A percentile compares a stretch with the other conserved stretches of the same genome.
Conservation (phyloP, 192 early-diverging fungal genomes). For the Allomyces javanicus region DNA sequence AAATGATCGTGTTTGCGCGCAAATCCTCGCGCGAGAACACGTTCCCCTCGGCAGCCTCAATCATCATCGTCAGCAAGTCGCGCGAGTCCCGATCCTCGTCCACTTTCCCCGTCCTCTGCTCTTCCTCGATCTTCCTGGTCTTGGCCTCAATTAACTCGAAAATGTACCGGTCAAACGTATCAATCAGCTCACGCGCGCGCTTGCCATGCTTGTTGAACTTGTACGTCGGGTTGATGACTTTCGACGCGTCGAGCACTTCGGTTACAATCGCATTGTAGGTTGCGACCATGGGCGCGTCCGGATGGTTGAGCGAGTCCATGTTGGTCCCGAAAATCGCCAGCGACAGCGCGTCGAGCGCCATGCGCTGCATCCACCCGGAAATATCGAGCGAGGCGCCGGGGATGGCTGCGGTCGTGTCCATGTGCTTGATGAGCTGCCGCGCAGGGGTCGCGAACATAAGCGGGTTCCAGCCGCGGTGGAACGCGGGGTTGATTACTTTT, state of each 20-base stretch:
- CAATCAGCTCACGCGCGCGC: no score
- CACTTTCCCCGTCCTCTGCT: neutral
- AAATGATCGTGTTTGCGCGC: slow-evolving; percentile 24
- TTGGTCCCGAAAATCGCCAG: neutral
- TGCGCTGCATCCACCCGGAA: neutral
- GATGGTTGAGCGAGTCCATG: neutral
- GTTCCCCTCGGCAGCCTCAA: slow-evolving; percentile 5
- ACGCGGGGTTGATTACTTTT: neutral
- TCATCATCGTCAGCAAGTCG: slow-evolving; percentile 9
- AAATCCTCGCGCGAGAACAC: slow-evolving; percentile 2
- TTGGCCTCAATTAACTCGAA: slow-evolving; percentile 27
- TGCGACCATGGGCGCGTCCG: neutral
- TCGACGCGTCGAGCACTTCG: slow-evolving; percentile 8
- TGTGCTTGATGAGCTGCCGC: neutral
- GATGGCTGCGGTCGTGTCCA: neutral
- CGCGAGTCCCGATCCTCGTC: slow-evolving; percentile 6
- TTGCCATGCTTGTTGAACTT: slow-evolving; percentile 7
- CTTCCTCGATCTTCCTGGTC: slow-evolving; percentile 1
- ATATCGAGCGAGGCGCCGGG: neutral
- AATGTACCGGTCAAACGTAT: neutral
- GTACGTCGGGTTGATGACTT: slow-evolving; percentile 14
- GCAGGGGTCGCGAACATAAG: neutral
- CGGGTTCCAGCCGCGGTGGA: neutral
- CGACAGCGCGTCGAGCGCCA: neutral
- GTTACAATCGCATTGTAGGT: neutral